Base-by-base conservation (phyloP, 179 eudicot species). In the Actinidia arguta region DNA sequence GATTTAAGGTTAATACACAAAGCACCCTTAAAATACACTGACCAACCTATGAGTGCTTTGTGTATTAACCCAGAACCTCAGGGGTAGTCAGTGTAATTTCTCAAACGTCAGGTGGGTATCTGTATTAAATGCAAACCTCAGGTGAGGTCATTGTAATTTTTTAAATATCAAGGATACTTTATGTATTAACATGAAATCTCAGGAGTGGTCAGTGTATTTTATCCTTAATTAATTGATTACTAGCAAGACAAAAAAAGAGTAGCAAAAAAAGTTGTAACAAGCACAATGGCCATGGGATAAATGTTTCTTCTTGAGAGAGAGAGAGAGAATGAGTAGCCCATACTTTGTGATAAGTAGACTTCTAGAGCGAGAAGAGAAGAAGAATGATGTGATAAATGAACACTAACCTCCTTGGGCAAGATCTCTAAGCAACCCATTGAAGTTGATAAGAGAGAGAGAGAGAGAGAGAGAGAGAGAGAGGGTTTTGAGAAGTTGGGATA, bases 341-440 rank as follows among this genome's bases (percentile, higher is more conserved):
- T 31, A 31, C 36, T 31, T 31, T 31, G 36, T 31, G 36, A 2
- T 31, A 2, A 31, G 36, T 31, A 31, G 36, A 31, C 36, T 31
- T 31, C 36, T 31, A 27, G 69, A 64, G 69, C 25, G 69, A 64
- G 69, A 27, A 52, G 78, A 54, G 55, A 47, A 36, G 17, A 56
- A 51, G 52, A 50, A 72, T 20, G n/a, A 0, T 1, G 73, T 17
- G 48, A 68, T 70, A 27, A 8, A 44, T 18, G 56, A 50, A 11
- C 63, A 75, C 78, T 55, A 36, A 75, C 78, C 78, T 75, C 42
- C 13, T 75, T 75, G 8, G 31, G 64, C 78, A 75, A 54, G 24
- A 55, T 48, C 25, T 54, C 64, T 31, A 75, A 18, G 64, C 78
- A 75, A 75, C 20, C 48, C 78, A 75, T 75, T 31, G 13, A 9